Evolutionary conservation across 805 yeast species (phyloP).

Genomic region (Wickerhamiella parazyma): DNA sequence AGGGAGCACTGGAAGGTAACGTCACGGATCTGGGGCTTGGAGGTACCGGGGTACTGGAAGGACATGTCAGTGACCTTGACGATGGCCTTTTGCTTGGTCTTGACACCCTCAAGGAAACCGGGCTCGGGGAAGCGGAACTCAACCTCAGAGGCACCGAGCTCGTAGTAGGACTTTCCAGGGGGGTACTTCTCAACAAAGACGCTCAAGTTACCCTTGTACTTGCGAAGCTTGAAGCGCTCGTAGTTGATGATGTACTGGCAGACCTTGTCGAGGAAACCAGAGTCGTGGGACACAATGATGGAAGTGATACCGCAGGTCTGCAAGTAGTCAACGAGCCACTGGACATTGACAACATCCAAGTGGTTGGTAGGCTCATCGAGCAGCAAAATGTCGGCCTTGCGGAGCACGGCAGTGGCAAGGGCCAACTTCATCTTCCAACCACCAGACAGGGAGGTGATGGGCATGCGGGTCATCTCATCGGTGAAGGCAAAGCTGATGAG

Average conservation of each 20-base stretch:
- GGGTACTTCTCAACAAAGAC: constrained; percentile 98
- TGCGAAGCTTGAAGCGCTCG: constrained; percentile 99
- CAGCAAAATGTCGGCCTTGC: constrained; percentile 92
- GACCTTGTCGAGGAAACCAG: constrained; percentile 97
- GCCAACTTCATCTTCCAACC: constrained; percentile 99
- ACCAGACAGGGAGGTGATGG: constrained; percentile 95
- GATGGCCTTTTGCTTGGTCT: constrained; percentile 99
- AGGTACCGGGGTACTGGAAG: constrained; percentile 99
- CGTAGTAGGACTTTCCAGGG: constrained; percentile 97
- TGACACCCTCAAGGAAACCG: constrained; percentile 99
- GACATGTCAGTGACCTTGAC: constrained; percentile 95
- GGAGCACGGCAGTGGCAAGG: constrained; percentile 96
- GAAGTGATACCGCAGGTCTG: constrained; percentile 97
- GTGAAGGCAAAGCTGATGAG: constrained; percentile 86
- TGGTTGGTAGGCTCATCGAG: constrained; percentile 99
- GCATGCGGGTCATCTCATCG: constrained; percentile 85
- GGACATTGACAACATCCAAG: constrained; percentile 98
- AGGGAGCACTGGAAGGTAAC: constrained; percentile 97
- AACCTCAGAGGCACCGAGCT: constrained; percentile 93
- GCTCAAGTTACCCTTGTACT: constrained; percentile 98
- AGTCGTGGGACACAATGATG: constrained; percentile 97
- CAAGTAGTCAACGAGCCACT: constrained; percentile 99
- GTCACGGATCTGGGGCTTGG: constrained; percentile 85
- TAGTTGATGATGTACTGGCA: constrained; percentile 98
- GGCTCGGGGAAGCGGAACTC: constrained; percentile 99